These are phyloP conservation scores for Rhazya stricta DNA, from an alignment of 257 asterid species.

Conservation along the genomic window DNA sequence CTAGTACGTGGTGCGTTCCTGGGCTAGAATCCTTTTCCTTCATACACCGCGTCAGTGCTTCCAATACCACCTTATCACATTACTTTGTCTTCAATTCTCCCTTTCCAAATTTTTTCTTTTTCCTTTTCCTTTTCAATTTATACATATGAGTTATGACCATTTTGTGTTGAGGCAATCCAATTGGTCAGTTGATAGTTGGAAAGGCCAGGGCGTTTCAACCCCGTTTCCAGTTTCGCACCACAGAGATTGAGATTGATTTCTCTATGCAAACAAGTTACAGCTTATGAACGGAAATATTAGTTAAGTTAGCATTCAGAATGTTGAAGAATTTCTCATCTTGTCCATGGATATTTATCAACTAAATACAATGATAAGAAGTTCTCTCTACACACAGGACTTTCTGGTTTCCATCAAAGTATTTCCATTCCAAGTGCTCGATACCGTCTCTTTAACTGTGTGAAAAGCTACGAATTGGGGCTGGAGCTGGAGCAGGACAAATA, in stretches of 20 bases:
- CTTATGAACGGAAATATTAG: not conserved
- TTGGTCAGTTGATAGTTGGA: not conserved
- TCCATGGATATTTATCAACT: conserved; percentile 7
- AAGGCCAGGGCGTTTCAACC: not conserved
- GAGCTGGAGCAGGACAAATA: too few species aligned
- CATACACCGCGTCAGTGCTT: too few species aligned
- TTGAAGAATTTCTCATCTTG: not conserved
- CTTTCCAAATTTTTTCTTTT: too few species aligned
- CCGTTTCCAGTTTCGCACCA: not conserved
- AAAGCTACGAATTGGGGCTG: too few species aligned
- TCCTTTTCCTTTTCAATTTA: too few species aligned
- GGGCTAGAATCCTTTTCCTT: too few species aligned
- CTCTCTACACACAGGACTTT: conserved; percentile 27
- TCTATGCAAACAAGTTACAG: conserved; percentile 9
- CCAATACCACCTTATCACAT: too few species aligned
- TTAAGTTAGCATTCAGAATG: not conserved
- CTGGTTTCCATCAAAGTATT: conserved; percentile 27
- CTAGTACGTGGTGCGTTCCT: not conserved
- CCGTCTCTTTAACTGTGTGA: conserved; percentile 23
- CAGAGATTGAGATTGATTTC: not conserved
- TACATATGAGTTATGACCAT: too few species aligned
- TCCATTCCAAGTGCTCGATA: conserved; percentile 22
- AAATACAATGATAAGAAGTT: conserved; percentile 12
- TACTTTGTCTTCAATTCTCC: too few species aligned
- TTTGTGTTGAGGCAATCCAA: not conserved